phyloP scores from a whole-genome alignment of 306 rosid genomes.

The Hippophae gyantsensis region DNA sequence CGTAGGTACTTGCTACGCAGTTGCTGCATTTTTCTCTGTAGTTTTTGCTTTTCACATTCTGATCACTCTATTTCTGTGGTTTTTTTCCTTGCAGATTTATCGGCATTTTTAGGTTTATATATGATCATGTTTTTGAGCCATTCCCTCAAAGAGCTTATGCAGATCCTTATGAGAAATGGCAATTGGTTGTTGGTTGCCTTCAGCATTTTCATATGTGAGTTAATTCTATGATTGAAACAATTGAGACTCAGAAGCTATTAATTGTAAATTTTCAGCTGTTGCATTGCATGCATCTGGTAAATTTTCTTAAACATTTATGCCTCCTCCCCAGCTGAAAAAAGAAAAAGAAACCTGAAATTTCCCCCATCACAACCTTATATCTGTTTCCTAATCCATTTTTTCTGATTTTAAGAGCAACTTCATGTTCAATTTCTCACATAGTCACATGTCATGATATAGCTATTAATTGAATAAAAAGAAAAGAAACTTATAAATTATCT shows the following conservation, averaged over 20 bases:
- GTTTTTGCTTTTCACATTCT: conserved; percentile 8
- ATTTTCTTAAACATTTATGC: background rate
- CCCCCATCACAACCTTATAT: background rate
- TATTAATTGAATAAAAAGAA: conserved; percentile 2
- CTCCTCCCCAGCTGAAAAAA: background rate
- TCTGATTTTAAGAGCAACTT: background rate
- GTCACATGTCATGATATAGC: background rate
- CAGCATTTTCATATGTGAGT: conserved; percentile 86
- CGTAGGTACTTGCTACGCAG: conserved; percentile 44
- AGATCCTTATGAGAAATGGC: conserved; percentile 89
- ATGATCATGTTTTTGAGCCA: conserved; percentile 96
- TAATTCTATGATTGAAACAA: conserved; percentile 9
- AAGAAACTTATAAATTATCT: background rate
- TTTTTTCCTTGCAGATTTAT: conserved; percentile 54
- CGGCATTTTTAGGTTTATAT: conserved; percentile 86
- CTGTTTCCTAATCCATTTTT: background rate
- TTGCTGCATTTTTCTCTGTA: conserved; percentile 13
- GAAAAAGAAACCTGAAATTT: background rate
- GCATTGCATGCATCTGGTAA: background rate
- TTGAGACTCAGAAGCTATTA: conserved; percentile 9
- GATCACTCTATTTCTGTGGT: conserved; percentile 1
- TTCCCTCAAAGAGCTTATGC: conserved; percentile 94
- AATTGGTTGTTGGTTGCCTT: conserved; percentile 83
- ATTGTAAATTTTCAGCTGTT: conserved; percentile 5
- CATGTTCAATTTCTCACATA: background rate